A percentile compares a stretch with the other conserved stretches of the same genome.
These are phyloP conservation scores for Neoarthrinium moseri DNA, from an alignment of 2,329 filamentous ascomycete species.

Conservation along the genomic window DNA sequence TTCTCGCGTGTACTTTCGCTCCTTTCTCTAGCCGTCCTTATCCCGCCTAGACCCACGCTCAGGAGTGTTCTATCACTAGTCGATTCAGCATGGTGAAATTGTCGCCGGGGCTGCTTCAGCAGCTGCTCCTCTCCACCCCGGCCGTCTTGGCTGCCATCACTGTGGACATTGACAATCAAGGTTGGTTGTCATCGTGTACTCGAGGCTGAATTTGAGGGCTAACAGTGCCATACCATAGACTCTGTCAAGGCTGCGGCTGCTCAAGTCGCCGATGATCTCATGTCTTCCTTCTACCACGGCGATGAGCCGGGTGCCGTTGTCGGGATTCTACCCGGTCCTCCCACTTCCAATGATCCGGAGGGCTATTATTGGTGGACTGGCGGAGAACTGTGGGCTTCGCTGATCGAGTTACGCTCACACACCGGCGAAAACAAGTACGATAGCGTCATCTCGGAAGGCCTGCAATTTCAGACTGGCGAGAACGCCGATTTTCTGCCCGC, in stretches of 20 bases:
- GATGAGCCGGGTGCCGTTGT: conserved; percentile 17
- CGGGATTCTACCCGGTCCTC: conserved; percentile 18
- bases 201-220: neutral
- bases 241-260: conserved; percentile 25
- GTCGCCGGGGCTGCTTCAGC: neutral
- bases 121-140: neutral
- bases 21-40: too few species aligned
- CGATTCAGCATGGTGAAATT: neutral
- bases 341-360: conserved; percentile 16
- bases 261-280: conserved; percentile 26
- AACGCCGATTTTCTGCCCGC: conserved; percentile 40
- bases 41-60: too few species aligned
- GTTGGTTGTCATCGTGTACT: neutral
- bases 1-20: too few species aligned
- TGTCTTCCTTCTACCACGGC: conserved; percentile 24
- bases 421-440: conserved; percentile 51
- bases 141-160: conserved; percentile 1
- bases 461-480: conserved; percentile 40
- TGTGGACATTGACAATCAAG: conserved; percentile 2
- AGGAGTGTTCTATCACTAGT: too few species aligned
- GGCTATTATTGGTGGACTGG: conserved; percentile 57
- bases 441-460: conserved; percentile 37
- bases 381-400: conserved; percentile 44
- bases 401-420: conserved; percentile 53
- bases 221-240: conserved; percentile 15